Conservation (phyloP, 805 yeast genomes). For the Tetrapisispora namnaoensis region DNA sequence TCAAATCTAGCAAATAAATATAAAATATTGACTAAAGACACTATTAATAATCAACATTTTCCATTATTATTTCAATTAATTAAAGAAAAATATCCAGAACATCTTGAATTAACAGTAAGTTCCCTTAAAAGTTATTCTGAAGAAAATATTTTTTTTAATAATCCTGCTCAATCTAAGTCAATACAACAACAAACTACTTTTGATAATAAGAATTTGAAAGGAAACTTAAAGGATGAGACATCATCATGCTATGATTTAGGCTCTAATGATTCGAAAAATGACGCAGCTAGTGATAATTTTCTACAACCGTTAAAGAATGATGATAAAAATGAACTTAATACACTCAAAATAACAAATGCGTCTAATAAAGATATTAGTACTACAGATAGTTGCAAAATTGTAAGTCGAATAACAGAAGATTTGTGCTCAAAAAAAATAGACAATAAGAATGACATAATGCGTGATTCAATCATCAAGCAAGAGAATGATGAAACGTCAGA, state of each 20-base stretch:
- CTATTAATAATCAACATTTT: slow-evolving; percentile 37
- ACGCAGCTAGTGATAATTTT: background rate
- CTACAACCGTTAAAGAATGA: no score
- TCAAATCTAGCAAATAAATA: slow-evolving; percentile 29
- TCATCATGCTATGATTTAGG: background rate
- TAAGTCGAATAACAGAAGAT: no score
- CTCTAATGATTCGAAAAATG: background rate
- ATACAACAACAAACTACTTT: background rate
- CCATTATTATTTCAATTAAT: slow-evolving; percentile 30
- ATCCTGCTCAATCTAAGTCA: no score
- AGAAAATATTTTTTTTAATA: background rate
- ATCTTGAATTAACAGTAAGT: background rate
- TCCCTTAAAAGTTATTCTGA: background rate
- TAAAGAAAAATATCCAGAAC: slow-evolving; percentile 2
- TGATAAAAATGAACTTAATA: no score
- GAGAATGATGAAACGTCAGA: background rate
- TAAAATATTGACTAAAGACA: slow-evolving; percentile 28
- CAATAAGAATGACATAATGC: background rate
- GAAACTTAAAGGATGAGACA: background rate
- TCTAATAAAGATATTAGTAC: no score
- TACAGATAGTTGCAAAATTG: no score
- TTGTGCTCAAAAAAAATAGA: background rate
- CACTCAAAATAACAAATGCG: no score
- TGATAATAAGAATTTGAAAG: background rate
- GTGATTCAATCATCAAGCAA: background rate